Evolutionary conservation across 2,329 filamentous ascomycete species (phyloP).

Genomic region (Alternaria viburni): DNA sequence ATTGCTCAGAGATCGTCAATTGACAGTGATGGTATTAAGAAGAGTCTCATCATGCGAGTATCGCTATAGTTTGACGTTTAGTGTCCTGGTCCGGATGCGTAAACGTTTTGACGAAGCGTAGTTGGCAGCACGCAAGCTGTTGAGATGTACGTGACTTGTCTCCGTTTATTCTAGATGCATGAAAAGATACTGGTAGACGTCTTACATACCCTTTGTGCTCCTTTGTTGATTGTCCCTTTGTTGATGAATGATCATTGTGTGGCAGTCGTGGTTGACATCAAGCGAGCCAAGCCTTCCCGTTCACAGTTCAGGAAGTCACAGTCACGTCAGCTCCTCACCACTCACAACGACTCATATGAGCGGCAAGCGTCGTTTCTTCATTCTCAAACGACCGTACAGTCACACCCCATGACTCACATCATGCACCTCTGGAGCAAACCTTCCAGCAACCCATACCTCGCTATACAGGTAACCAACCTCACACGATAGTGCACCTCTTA

Average conservation of each 20-base stretch:
- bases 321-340: background rate
- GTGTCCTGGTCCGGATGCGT: background rate
- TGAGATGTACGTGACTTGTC: background rate
- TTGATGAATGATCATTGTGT: background rate
- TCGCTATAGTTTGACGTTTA: background rate
- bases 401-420: background rate
- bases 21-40: background rate
- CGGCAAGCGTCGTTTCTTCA: background rate
- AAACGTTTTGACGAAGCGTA: background rate
- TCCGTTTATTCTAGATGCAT: background rate
- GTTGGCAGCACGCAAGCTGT: background rate
- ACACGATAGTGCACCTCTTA: background rate
- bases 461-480: background rate
- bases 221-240: background rate
- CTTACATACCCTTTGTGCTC: background rate
- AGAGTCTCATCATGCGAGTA: background rate
- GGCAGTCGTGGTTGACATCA: background rate
- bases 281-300: background rate
- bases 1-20: background rate
- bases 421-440: background rate
- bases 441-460: background rate
- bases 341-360: background rate
- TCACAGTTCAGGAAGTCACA: background rate
- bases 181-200: background rate
- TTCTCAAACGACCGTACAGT: background rate